Base-by-base conservation (phyloP, 225 moss, liverwort and hornwort species). In the Physcomitrellopsis africana region DNA sequence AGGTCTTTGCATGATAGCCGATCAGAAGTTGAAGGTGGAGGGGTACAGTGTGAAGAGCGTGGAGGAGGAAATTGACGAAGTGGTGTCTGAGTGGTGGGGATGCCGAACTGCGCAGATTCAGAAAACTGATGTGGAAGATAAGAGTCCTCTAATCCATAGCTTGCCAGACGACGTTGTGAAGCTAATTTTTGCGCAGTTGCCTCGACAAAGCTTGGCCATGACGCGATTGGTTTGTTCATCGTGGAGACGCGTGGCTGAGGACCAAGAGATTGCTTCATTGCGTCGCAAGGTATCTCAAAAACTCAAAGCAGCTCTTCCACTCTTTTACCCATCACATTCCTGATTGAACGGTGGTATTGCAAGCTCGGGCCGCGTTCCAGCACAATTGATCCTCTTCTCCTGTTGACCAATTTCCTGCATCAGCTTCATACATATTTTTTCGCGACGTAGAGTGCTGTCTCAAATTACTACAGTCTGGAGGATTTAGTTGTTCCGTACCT, bases 141-240 rank as follows among this genome's bases (percentile, higher is more conserved):
- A 51, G 37, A 29, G 63, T 15, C 32, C 72, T 68, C 69, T 72
- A 1, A 57, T 82, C 61, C 45, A 72, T 69, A 73, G 75, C 78
- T 73, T 88, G 78, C 82, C 88, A 9, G 85, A 85, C 77, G 88
- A 88, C 45, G 73, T 88, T 46, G 69, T 77, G 82, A 78, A 65
- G 45, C 61, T 80, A 42, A 80, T 88, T 12, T 76, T 88, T 16
- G 77, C 82, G 24, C 85, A 68, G 51, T 22, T 88, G 58, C 85
- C 85, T 3, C 75, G 88, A 17, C 69, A 67, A 53, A 80, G 80
- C 69, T 76, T 88, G 73, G 77, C 80, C 19, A 63, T 52, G 57
- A 55, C 80, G 56, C 82, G 85, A 3, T 54, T 58, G 26, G 88
- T 82, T 51, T 88, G 85, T 49, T 75, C 88, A 1, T 80, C 85